Evolutionary conservation across 2,329 filamentous ascomycete species (phyloP).

Genomic region (Alternaria angustiovoidea): DNA sequence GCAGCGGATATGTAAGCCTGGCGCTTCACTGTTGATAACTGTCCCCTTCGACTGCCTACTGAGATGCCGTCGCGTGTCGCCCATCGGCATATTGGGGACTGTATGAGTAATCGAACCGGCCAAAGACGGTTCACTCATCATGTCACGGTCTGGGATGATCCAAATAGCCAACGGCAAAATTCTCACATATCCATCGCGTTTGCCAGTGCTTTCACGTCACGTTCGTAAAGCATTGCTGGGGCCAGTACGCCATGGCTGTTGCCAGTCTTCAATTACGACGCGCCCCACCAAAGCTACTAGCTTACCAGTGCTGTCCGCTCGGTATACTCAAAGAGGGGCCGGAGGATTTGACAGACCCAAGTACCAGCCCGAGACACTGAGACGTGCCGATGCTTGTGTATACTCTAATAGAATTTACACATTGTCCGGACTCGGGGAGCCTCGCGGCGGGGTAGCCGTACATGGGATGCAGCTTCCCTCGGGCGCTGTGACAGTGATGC

Average conservation of each 20-base stretch:
- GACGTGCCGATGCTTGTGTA: conserved; percentile 25
- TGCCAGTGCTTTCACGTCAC: conserved; percentile 6
- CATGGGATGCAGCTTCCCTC: conserved; percentile 10
- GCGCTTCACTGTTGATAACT: background rate
- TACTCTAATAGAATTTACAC: conserved; percentile 25
- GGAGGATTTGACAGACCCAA: conserved; percentile 24
- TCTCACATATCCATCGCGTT: conserved; percentile 6
- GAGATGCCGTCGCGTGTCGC: background rate
- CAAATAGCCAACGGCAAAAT: conserved; percentile 22
- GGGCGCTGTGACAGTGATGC: conserved; percentile 30
- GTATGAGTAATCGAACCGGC: background rate
- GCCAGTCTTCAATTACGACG: conserved; percentile 7
- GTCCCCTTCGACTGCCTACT: background rate
- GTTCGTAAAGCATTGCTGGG: background rate
- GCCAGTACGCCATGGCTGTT: conserved; percentile 5
- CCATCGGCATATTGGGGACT: background rate
- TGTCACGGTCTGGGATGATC: background rate
- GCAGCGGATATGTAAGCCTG: conserved; percentile 6
- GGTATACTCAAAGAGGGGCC: conserved; percentile 24
- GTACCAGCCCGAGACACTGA: conserved; percentile 19
- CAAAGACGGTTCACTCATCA: conserved; percentile 1
- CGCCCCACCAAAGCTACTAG: conserved; percentile 21
- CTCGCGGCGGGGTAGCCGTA: conserved; percentile 29
- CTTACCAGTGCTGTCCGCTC: conserved; percentile 23
- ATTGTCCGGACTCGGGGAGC: conserved; percentile 32